phyloP scores from a whole-genome alignment of 2,329 filamentous ascomycete genomes.

The Septoria petroselini region DNA sequence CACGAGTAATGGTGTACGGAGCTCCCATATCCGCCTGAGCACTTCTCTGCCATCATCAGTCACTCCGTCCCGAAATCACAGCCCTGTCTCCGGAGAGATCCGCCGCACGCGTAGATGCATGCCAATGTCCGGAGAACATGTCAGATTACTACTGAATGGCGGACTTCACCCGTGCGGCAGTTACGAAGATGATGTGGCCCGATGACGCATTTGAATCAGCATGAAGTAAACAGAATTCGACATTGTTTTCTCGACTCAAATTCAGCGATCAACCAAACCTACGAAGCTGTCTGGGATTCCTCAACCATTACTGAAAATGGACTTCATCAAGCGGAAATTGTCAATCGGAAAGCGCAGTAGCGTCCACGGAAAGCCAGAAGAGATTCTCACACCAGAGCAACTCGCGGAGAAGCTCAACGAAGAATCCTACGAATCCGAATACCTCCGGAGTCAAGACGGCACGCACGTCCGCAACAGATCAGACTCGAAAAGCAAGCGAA shows the following conservation, averaged over 20 bases:
- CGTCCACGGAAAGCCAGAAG: neutral
- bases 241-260: neutral
- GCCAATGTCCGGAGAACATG: no score
- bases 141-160: no score
- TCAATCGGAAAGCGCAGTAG: neutral
- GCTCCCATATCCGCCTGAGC: no score
- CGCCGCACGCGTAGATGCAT: no score
- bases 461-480: neutral
- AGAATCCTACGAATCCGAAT: constrained; percentile 3
- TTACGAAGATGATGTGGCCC: neutral
- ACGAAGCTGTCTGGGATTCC: neutral
- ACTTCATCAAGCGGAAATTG: constrained; percentile 12
- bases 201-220: neutral
- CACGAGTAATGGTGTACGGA: no score
- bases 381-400: constrained; percentile 2
- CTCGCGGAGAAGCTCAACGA: constrained; percentile 1
- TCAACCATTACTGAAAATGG: neutral
- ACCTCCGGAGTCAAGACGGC: neutral
- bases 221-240: neutral
- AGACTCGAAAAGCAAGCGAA: neutral
- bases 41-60: no score
- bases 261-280: neutral
- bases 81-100: no score
- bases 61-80: no score
- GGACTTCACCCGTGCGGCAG: no score